A percentile compares a stretch with the other conserved stretches of the same genome.
Evolutionary conservation across 148 eudicot species (phyloP).

Genomic region (Rhododendron kiyosumense): DNA sequence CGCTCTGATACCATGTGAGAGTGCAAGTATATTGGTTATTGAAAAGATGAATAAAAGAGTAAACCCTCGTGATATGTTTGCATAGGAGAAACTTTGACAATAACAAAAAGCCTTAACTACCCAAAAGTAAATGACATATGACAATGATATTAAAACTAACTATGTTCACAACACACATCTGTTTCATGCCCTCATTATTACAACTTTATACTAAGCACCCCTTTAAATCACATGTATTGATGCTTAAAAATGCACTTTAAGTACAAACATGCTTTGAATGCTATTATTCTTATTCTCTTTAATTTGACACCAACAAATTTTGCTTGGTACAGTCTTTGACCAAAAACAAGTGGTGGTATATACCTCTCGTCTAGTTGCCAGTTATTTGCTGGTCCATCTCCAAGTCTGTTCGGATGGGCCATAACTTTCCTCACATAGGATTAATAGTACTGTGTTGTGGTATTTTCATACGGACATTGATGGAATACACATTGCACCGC

Average conservation of each 20-base stretch:
- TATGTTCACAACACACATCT: neutral
- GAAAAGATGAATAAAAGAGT: neutral
- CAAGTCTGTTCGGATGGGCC: slow-evolving; percentile 51
- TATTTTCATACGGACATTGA: slow-evolving; percentile 70
- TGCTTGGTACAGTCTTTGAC: slow-evolving; percentile 64
- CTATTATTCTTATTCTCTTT: neutral
- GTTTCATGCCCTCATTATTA: neutral
- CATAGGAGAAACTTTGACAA: neutral
- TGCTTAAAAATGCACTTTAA: neutral
- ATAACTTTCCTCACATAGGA: slow-evolving; percentile 37
- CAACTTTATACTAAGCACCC: neutral
- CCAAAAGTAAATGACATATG: neutral
- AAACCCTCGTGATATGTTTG: neutral
- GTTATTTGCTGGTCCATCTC: slow-evolving; percentile 64
- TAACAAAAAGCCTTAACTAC: neutral
- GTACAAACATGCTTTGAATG: neutral
- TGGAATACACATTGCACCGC: slow-evolving; percentile 85
- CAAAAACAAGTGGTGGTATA: slow-evolving; percentile 71
- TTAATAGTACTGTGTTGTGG: slow-evolving; percentile 48
- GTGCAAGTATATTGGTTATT: neutral
- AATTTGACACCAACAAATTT: neutral
- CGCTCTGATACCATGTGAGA: neutral
- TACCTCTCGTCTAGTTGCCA: slow-evolving; percentile 88
- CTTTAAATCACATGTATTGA: neutral
- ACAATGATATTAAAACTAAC: neutral